phyloP scores from a whole-genome alignment of 2,329 filamentous ascomycete genomes.

The Periconia macrospinosa region DNA sequence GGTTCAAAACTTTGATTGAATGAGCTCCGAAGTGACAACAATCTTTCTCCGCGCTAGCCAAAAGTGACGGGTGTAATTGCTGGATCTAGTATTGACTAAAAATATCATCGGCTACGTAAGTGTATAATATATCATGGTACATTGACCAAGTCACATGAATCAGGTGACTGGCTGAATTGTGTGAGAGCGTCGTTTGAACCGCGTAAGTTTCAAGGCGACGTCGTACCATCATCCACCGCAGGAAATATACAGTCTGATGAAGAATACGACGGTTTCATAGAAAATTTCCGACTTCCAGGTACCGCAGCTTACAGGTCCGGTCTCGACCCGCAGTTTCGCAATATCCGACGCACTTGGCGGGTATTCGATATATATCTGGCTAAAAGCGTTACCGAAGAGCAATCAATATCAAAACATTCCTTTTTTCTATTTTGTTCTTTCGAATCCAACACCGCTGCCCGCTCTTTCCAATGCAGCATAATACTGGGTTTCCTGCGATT shows the following conservation, averaged over 20 bases:
- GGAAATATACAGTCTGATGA: background rate
- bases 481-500: slow-evolving; percentile 13
- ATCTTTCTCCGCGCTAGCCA: slow-evolving; percentile 13
- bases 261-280: slow-evolving; percentile 1
- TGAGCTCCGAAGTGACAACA: slow-evolving; percentile 6
- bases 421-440: background rate
- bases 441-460: slow-evolving; percentile 10
- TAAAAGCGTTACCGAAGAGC: slow-evolving; percentile 29
- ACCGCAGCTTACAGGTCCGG: slow-evolving; percentile 36
- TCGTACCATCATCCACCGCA: background rate
- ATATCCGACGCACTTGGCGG: slow-evolving; percentile 30
- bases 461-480: background rate
- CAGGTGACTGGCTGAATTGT: slow-evolving; percentile 22
- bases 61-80: background rate
- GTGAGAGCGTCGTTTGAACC: background rate
- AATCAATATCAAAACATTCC: background rate
- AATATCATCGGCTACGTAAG: slow-evolving; percentile 23
- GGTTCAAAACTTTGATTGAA: slow-evolving; percentile 27
- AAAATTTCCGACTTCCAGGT: slow-evolving; percentile 22
- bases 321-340: slow-evolving; percentile 33
- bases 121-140: slow-evolving; percentile 24
- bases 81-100: slow-evolving; percentile 14
- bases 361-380: slow-evolving; percentile 24
- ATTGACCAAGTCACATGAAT: slow-evolving; percentile 7
- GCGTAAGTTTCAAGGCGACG: background rate